Percentiles rank a stretch among this genome's conserved stretches.
Conservation (phyloP, 495 filamentous ascomycete genomes). For the Amniculicola lignicola region DNA sequence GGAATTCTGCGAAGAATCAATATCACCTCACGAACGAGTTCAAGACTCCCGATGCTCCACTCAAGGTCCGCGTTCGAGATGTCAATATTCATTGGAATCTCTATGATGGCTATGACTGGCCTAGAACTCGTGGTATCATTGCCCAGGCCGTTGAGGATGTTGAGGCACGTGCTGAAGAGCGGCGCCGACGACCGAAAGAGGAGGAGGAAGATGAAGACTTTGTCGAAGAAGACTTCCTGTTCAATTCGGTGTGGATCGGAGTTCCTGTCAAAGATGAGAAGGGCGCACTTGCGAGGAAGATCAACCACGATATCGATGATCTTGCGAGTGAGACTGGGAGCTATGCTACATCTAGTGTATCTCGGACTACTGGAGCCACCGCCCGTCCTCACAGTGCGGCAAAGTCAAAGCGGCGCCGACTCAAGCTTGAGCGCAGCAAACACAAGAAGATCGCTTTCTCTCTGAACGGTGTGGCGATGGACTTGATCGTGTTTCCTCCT, state of each 20-base stretch:
- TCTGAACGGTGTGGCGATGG: conserved; percentile 77
- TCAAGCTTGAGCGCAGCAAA: conserved; percentile 80
- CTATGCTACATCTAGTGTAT: conserved; percentile 59
- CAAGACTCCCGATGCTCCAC: conserved; percentile 64
- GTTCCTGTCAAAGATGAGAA: conserved; percentile 84
- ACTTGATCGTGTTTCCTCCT: conserved; percentile 79
- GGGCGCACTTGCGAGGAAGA: conserved; percentile 70
- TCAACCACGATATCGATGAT: conserved; percentile 86
- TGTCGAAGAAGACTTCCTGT: conserved; percentile 89
- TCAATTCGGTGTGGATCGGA: conserved; percentile 98
- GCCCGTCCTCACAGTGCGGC: conserved; percentile 42
- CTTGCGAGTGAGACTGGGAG: conserved; percentile 83
- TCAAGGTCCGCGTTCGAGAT: conserved; percentile 75
- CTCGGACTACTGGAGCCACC: conserved; percentile 26
- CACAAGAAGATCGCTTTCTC: conserved; percentile 95
- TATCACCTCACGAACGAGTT: conserved; percentile 64
- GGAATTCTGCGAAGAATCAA: conserved; percentile 70
- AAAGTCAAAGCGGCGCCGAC: conserved; percentile 49
- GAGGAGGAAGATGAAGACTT: conserved; percentile 70
- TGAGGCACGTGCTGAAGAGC: conserved; percentile 74
- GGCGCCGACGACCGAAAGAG: conserved; percentile 53
- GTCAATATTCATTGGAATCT: conserved; percentile 97
- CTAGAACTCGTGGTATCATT: conserved; percentile 78
- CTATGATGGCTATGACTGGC: conserved; percentile 98
- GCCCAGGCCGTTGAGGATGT: conserved; percentile 80